Percentiles rank a stretch among this genome's conserved stretches.
phyloP scores from a whole-genome alignment of 306 rosid genomes.

The Cucumis melo region DNA sequence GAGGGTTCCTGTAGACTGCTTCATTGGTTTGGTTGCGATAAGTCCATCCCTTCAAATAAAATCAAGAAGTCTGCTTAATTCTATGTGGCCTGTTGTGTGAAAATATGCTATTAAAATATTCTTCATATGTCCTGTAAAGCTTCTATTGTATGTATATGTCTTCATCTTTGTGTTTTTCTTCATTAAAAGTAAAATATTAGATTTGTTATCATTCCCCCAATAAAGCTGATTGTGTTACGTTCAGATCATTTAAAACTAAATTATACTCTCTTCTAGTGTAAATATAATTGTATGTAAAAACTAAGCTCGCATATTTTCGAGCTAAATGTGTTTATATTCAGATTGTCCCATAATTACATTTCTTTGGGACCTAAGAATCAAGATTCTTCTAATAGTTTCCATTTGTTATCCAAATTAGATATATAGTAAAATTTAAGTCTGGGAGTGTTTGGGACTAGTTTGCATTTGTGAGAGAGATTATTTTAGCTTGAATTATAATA shows the following conservation, averaged over 20 bases:
- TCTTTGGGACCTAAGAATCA: not conserved
- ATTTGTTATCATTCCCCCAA: not conserved
- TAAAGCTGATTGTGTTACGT: not conserved
- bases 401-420: not conserved
- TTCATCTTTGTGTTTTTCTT: not conserved
- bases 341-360: not conserved
- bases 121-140: not conserved
- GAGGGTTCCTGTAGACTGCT: slow-evolving; percentile 55
- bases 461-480: no score
- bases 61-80: slow-evolving; percentile 17
- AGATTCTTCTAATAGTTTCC: not conserved
- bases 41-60: slow-evolving; percentile 64
- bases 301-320: not conserved
- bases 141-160: not conserved
- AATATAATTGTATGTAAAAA: not conserved
- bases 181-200: not conserved
- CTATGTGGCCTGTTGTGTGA: slow-evolving; percentile 15
- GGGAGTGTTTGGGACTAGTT: no score
- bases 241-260: not conserved
- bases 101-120: not conserved
- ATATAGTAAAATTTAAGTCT: not conserved
- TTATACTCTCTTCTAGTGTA: not conserved
- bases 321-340: not conserved
- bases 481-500: no score
- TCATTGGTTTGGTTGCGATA: slow-evolving; percentile 33